phyloP scores from a whole-genome alignment of 192 early-diverging fungal species.

The Bifiguratus adelaidae region DNA sequence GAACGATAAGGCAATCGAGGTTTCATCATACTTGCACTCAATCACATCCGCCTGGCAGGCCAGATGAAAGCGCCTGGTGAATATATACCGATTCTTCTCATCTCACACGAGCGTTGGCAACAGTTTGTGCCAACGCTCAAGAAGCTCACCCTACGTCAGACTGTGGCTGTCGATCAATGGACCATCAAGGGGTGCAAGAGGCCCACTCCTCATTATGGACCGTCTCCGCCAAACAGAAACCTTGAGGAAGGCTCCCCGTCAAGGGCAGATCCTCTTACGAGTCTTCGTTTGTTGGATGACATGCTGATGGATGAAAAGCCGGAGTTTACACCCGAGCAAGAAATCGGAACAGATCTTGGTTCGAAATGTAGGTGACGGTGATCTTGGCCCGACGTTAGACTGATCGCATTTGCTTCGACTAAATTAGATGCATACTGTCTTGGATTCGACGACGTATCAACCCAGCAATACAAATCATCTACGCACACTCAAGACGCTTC shows the following conservation, averaged over 20 bases:
- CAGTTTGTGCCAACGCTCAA: conserved; percentile 11
- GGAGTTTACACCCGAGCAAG: not conserved
- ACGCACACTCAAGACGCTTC: too few species aligned
- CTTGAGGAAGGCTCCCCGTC: conserved; percentile 10
- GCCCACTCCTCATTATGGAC: conserved; percentile 15
- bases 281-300: conserved; percentile 1
- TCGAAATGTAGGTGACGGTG: conserved; percentile 12
- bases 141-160: conserved; percentile 11
- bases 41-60: conserved; percentile 9
- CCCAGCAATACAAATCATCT: not conserved
- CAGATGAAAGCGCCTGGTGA: conserved; percentile 4
- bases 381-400: not conserved
- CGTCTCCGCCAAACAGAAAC: conserved; percentile 10
- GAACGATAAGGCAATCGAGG: conserved; percentile 10
- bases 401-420: not conserved
- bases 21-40: conserved; percentile 17
- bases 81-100: conserved; percentile 6
- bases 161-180: conserved; percentile 7
- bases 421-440: conserved; percentile 17
- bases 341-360: conserved; percentile 16
- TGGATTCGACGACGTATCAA: conserved; percentile 12
- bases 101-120: conserved; percentile 6
- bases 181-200: conserved; percentile 10
- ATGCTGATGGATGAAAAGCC: not conserved
- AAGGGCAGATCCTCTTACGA: conserved; percentile 10